Percentiles rank a stretch among this genome's conserved stretches.
These are phyloP conservation scores for Dittrichia graveolens DNA, from an alignment of 129 eudicot species.

Conservation along the genomic window DNA sequence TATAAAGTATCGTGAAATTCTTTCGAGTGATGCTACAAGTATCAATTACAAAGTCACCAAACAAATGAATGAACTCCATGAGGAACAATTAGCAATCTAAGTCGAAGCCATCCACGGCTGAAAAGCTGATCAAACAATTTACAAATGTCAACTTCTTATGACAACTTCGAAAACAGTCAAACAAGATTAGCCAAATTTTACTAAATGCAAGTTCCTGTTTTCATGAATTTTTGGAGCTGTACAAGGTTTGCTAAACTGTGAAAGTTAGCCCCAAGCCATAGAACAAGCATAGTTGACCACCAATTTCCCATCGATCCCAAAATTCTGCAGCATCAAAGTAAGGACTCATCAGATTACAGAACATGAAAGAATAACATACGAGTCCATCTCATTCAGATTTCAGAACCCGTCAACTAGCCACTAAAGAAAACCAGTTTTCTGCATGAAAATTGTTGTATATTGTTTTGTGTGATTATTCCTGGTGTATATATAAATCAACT, in stretches of 20 bases:
- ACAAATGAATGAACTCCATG: constrained; percentile 4
- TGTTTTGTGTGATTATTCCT: not conserved
- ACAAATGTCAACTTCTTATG: not conserved
- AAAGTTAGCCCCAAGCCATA: constrained; percentile 95
- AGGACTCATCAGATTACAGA: not conserved
- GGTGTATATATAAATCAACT: no score
- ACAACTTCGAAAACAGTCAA: constrained; percentile 11
- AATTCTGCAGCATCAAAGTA: constrained; percentile 61
- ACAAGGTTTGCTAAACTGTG: constrained; percentile 25
- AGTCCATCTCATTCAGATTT: constrained; percentile 14
- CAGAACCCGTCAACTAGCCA: constrained; percentile 19
- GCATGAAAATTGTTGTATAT: not conserved
- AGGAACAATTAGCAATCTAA: not conserved
- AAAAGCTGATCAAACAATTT: constrained; percentile 15
- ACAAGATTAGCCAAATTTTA: constrained; percentile 9
- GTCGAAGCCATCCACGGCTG: not conserved
- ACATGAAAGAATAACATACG: constrained; percentile 20
- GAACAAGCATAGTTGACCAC: constrained; percentile 94
- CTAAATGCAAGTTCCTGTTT: constrained; percentile 20
- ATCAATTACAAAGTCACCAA: constrained; percentile 30
- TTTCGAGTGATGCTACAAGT: constrained; percentile 8
- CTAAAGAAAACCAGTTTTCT: not conserved
- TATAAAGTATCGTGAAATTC: not conserved
- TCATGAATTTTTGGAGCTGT: constrained; percentile 23
- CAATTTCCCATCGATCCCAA: constrained; percentile 91